Base-by-base conservation (phyloP, 2,329 filamentous ascomycete genomes). In the Pyrenophora seminiperda region DNA sequence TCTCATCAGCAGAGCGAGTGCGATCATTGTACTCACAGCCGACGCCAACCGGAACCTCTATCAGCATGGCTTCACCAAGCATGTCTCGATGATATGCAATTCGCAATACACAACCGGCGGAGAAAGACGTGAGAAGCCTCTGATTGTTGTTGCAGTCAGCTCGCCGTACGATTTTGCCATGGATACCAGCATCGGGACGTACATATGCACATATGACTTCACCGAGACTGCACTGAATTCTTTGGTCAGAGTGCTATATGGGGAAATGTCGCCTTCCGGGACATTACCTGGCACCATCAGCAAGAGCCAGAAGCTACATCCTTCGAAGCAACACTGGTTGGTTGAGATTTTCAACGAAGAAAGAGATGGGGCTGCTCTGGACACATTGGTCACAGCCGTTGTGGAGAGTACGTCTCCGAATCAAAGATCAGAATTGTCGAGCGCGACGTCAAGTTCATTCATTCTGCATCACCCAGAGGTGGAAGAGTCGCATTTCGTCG, bases 121-220 rank as follows among this genome's bases (percentile, higher is more conserved):
- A 2, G 89, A 91, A 67, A 90, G 76, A 49, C 75, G 78, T 7
- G 81, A 94, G 71, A 97, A 96, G 74, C 90, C 92, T 1, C 76
- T 97, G 30, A 86, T 97, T 18, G 93, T 97, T 3, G 88, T 97
- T 6, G 89, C 93, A 1, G 92, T 96, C 60, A 96, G 91, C 73
- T 97, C 92, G 1, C 93, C 93, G 0, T 97, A 97, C 72, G 93
- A 97, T 71, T 97, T 97, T 70, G 91, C 91, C 36, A 91, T 93
- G 83, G 93, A 97, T 66, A 88, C 88, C 58, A 86, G 86, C 1
- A 93, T 97, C 32, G 89, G 90, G 5, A 96, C 92, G 1, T 97
- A 97, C 65, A 82, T 97, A 32, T 97, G 93, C 77, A 96, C 92
- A 0, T 97, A 95, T 71, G 92, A 97, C 75, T 97, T 96, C 66